phyloP scores from a whole-genome alignment of 2,329 filamentous ascomycete genomes.

The Aspergillus brasiliensis region DNA sequence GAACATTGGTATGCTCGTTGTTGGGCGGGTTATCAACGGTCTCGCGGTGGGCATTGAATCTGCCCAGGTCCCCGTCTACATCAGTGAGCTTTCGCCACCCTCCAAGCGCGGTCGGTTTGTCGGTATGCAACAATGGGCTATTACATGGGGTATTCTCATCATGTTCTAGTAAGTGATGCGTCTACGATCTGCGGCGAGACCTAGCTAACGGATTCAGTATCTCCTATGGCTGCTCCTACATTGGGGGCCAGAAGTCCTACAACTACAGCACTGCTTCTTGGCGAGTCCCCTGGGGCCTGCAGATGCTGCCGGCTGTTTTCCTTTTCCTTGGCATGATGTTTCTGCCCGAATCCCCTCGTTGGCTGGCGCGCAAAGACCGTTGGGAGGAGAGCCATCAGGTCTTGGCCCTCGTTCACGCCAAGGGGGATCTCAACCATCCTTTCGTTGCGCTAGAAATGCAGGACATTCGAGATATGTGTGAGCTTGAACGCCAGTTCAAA shows the following conservation, averaged over 20 bases:
- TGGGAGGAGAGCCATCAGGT: constrained; percentile 57
- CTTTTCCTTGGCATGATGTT: constrained; percentile 58
- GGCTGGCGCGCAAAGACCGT: constrained; percentile 64
- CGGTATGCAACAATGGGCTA: constrained; percentile 73
- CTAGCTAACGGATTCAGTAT: constrained; percentile 42
- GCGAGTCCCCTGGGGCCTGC: constrained; percentile 65
- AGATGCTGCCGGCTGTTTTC: constrained; percentile 62
- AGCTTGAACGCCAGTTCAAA: constrained; percentile 70
- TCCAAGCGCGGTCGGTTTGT: constrained; percentile 64
- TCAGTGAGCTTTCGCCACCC: constrained; percentile 65
- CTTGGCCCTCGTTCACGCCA: constrained; percentile 61
- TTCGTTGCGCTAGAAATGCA: constrained; percentile 69
- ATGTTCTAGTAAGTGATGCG: constrained; percentile 60
- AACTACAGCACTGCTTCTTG: constrained; percentile 55
- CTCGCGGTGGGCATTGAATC: constrained; percentile 73
- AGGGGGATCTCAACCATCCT: constrained; percentile 64
- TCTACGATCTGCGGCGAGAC: no score
- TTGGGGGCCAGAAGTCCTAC: constrained; percentile 46
- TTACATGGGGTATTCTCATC: constrained; percentile 70
- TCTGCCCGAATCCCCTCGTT: constrained; percentile 62
- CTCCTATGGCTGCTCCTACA: constrained; percentile 62
- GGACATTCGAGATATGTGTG: constrained; percentile 72
- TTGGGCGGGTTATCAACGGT: constrained; percentile 70
- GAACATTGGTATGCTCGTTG: constrained; percentile 69
- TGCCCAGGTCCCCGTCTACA: constrained; percentile 70